Conservation (phyloP, 2,329 filamentous ascomycete genomes). For the Raffaelea ambrosiae region DNA sequence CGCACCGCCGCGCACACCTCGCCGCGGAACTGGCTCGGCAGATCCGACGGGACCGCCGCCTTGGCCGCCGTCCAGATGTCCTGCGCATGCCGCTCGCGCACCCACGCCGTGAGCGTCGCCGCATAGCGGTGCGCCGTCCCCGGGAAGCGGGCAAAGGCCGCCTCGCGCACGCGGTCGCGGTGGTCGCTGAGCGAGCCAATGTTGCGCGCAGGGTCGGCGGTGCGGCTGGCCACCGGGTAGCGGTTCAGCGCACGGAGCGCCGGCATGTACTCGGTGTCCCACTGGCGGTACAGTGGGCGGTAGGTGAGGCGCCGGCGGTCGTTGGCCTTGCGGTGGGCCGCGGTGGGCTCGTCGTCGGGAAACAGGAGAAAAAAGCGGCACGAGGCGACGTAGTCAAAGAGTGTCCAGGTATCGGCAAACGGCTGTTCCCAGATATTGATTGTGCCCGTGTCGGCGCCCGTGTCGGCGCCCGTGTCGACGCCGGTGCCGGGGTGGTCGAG, state of each 20-base stretch:
- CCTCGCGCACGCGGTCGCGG: constrained; percentile 38
- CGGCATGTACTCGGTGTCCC: constrained; percentile 57
- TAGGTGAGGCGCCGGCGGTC: constrained; percentile 48
- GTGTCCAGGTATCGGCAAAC: constrained; percentile 43
- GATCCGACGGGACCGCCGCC: constrained; percentile 16
- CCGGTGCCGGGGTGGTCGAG: constrained; percentile 11
- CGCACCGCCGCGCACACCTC: constrained; percentile 34
- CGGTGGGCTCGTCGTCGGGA: constrained; percentile 13
- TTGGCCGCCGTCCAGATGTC: constrained; percentile 28
- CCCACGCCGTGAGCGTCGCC: constrained; percentile 30
- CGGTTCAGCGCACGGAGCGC: background rate
- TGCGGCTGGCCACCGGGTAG: constrained; percentile 15
- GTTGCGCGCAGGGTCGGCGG: background rate
- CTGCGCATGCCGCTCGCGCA: constrained; percentile 28
- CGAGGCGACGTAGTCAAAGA: constrained; percentile 53
- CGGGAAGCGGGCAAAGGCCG: constrained; percentile 44
- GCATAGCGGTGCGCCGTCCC: constrained; percentile 34
- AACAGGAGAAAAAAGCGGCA: constrained; percentile 50
- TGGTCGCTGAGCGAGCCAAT: constrained; percentile 11
- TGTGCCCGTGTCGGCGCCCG: background rate
- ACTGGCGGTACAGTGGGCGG: constrained; percentile 50
- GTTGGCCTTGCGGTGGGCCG: constrained; percentile 30
- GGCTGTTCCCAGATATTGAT: constrained; percentile 39
- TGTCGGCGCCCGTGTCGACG: constrained; percentile 13
- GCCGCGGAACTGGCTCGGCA: constrained; percentile 22